Evolutionary conservation across 2,329 filamentous ascomycete genomes (phyloP), one percentile per base, ranked within the genome.

Genomic region (Cladophialophora bantiana): DNA sequence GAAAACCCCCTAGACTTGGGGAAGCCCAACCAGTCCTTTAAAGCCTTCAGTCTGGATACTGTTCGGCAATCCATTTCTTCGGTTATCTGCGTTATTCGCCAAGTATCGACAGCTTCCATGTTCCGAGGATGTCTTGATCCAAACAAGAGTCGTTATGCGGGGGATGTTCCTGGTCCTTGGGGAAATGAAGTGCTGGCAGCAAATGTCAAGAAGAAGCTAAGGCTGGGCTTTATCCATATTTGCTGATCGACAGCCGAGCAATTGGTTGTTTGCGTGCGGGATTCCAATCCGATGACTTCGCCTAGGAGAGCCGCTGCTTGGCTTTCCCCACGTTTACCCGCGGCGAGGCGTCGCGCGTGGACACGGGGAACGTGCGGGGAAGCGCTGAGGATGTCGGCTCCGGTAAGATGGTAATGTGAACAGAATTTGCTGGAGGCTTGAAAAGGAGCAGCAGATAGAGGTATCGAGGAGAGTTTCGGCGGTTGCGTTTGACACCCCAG

Each of bases 171-270:
- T 38, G 32, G 32, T 15, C 31, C 32, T 38, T 36, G 45, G 31
- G 15, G 58, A 38, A 52, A 20, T n/a, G 34, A 34, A 18, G 35
- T 32, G 31, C 4, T 35, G 15, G 34, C 36, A 36, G 18, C 20
- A 45, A 40, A 18, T 18, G 42, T 36, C 45, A 50, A 50, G n/a
- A 13, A 38, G 45, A 42, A 61, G 59, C 59, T 45, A 61, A 61
- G 59, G 59, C 45, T 40, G 48, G 32, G 59, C 48, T 18, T 9
- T 18, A 53, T 52, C 59, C 45, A 38, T 32, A 15, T 42, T 31
- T 50, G 45, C 26, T 12, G 45, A 50, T 26, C 45, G 13, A 26
- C 18, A 31, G 26, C 20, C 13, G 20, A 31, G 45, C 45, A 48
- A 42, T 26, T 50, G 45, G 45, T 50, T 50, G 20, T 10, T 50